These are phyloP conservation scores for Adiantum capillusveneris DNA, from an alignment of 75 land plant genomes.

Conservation along the genomic window DNA sequence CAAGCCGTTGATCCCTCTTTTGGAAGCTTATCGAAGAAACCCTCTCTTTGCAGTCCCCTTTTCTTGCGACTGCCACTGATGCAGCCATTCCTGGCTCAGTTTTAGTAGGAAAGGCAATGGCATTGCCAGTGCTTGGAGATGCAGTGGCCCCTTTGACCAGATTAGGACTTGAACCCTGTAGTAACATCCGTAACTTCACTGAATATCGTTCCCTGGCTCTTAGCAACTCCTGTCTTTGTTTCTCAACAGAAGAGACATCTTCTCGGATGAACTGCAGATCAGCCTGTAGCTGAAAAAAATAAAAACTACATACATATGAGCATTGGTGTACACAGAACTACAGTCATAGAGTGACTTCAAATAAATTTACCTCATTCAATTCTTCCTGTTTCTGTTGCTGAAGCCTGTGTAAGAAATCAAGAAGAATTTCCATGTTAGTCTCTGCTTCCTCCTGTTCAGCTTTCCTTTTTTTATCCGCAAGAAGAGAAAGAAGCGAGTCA, in stretches of 20 bases:
- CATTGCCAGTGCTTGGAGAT: slow-evolving; percentile 9
- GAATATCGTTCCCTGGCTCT: slow-evolving; percentile 71
- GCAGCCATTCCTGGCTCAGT: slow-evolving; percentile 21
- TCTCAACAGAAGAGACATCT: slow-evolving; percentile 76
- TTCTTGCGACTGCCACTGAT: slow-evolving; percentile 23
- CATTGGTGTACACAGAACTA: no score
- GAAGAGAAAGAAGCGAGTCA: slow-evolving; percentile 58
- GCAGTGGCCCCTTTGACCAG: background rate
- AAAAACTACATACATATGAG: no score
- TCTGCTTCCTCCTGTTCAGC: slow-evolving; percentile 99
- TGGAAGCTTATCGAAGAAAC: slow-evolving; percentile 24
- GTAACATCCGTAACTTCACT: slow-evolving; percentile 54
- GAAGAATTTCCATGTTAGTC: slow-evolving; percentile 83
- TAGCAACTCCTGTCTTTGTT: slow-evolving; percentile 54
- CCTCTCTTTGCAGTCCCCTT: slow-evolving; percentile 31
- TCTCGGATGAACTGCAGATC: slow-evolving; percentile 88
- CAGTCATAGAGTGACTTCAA: no score
- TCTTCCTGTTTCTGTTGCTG: slow-evolving; percentile 82
- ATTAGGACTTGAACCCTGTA: slow-evolving; percentile 40
- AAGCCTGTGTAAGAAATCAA: slow-evolving; percentile 71
- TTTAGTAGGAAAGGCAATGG: slow-evolving; percentile 15
- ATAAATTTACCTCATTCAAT: slow-evolving; percentile 71
- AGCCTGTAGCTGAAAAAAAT: slow-evolving; percentile 55
- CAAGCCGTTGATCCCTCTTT: slow-evolving; percentile 36
- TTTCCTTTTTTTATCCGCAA: slow-evolving; percentile 83